These are phyloP conservation scores for Isabelozyma gotoi DNA, from an alignment of 805 yeast genomes.

Conservation along the genomic window DNA sequence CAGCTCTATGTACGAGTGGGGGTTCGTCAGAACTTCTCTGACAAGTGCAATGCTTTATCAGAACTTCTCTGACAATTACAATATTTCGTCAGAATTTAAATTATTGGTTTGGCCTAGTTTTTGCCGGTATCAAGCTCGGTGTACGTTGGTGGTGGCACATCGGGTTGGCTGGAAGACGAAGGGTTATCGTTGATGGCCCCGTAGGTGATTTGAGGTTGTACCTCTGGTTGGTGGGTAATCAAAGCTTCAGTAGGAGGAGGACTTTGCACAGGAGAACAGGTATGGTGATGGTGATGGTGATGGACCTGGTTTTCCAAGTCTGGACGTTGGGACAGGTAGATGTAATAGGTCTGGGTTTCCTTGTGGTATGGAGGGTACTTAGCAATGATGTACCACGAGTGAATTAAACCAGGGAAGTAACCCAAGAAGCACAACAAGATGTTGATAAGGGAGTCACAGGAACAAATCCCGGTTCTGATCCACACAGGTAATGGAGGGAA, in stretches of 20 bases:
- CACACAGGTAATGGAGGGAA: constrained; percentile 77
- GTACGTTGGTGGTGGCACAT: constrained; percentile 30
- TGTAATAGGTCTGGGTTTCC: constrained; percentile 32
- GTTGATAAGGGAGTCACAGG: constrained; percentile 48
- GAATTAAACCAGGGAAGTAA: constrained; percentile 51
- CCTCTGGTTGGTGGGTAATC: constrained; percentile 7
- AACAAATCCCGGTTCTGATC: constrained; percentile 61
- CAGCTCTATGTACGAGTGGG: too few species aligned
- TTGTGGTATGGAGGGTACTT: constrained; percentile 41
- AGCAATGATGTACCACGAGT: constrained; percentile 50
- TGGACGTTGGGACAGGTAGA: constrained; percentile 19
- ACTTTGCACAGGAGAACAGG: constrained; percentile 6
- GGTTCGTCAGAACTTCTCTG: too few species aligned
- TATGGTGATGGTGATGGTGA: constrained; percentile 19
- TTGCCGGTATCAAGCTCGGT: constrained; percentile 19
- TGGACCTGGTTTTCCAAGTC: constrained; percentile 34
- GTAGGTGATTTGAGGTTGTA: constrained; percentile 10
- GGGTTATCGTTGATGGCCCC: constrained; percentile 26
- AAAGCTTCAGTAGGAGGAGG: constrained; percentile 5
- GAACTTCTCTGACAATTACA: too few species aligned
- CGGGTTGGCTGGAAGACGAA: constrained; percentile 5
- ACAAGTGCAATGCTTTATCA: too few species aligned
- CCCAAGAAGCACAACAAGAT: constrained; percentile 46
- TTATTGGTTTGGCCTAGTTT: background rate
- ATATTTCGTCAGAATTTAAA: too few species aligned